Evolutionary conservation across 495 filamentous ascomycete species (phyloP), one percentile per base, ranked within the genome.

Genomic region (Letharia lupina): DNA sequence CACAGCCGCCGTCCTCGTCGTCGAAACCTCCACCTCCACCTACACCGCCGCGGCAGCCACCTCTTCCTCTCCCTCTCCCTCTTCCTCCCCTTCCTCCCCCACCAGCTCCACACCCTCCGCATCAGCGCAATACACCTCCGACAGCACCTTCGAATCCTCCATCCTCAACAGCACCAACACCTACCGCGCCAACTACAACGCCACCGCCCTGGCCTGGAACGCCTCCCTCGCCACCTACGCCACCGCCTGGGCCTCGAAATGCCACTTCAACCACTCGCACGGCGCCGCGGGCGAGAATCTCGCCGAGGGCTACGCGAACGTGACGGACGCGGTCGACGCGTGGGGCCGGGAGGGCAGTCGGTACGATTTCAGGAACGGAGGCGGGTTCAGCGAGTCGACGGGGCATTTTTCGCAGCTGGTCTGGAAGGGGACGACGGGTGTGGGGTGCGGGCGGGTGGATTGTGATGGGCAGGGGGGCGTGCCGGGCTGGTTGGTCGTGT

Each of bases 401-500:
- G 91, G 90, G 0, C 90, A 95, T 75, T 95, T 91, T 74, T 91
- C 90, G 37, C 90, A 93, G 78, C 73, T 95, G 54, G 89, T 93
- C 2, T 95, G 91, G 91, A 85, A 82, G 73, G 77, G 78, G 44
- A 91, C 89, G 13, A 87, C 75, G 28, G 75, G 80, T 56, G 83
- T 92, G 0, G 91, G 91, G 11, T 95, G 91, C 73, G 88, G 82
- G 45, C 75, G 81, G 54, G 74, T 78, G 63, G 73, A 84, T 65
- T 93, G 90, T 65, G 70, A 73, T 5, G 80, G 77, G 65, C 47
- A 8, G 80, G 54, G 11, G 56, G 64, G 42, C 23, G 45, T 60
- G 42, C 80, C 80, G 37, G 86, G 88, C 10, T 92, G 86, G 87
- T 90, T 83, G 72, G 77, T 94, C 35, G 89, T 89, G 20, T 96